phyloP scores from a whole-genome alignment of 257 asterid species.

The Solanum virginianum region DNA sequence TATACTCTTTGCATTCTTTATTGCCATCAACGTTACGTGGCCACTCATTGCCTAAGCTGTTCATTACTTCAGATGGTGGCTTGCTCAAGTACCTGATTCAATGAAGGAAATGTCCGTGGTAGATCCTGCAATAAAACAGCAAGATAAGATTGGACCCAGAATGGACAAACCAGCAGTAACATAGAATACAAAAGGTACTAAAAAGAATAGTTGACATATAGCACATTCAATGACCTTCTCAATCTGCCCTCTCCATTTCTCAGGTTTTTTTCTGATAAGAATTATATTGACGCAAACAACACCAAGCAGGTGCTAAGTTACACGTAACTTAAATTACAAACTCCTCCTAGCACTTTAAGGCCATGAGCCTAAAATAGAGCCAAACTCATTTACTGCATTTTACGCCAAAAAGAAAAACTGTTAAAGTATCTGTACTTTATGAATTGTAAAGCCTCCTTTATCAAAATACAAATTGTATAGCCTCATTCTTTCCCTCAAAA shows the following conservation, averaged over 20 bases:
- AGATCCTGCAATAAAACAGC: slow-evolving; percentile 47
- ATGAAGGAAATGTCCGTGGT: slow-evolving; percentile 82
- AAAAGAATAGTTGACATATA: slow-evolving; percentile 4
- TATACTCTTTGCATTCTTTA: neutral
- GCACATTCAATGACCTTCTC: slow-evolving; percentile 53
- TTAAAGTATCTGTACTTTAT: neutral
- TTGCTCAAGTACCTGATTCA: neutral
- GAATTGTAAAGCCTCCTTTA: neutral
- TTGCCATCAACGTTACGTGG: neutral
- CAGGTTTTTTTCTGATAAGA: slow-evolving; percentile 17
- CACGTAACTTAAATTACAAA: neutral
- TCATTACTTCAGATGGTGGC: neutral
- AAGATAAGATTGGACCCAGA: slow-evolving; percentile 7
- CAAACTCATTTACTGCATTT: neutral
- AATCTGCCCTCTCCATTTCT: slow-evolving; percentile 86
- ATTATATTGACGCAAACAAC: neutral
- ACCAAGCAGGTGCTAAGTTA: neutral
- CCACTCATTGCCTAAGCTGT: neutral
- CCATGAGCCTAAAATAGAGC: neutral
- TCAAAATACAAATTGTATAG: neutral
- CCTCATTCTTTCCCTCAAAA: neutral
- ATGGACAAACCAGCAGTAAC: neutral
- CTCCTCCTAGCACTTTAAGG: neutral
- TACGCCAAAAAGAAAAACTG: neutral
- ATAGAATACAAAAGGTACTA: neutral